phyloP scores from a whole-genome alignment of 768 basidiomycete genomes.

The Calvatia gigantea region DNA sequence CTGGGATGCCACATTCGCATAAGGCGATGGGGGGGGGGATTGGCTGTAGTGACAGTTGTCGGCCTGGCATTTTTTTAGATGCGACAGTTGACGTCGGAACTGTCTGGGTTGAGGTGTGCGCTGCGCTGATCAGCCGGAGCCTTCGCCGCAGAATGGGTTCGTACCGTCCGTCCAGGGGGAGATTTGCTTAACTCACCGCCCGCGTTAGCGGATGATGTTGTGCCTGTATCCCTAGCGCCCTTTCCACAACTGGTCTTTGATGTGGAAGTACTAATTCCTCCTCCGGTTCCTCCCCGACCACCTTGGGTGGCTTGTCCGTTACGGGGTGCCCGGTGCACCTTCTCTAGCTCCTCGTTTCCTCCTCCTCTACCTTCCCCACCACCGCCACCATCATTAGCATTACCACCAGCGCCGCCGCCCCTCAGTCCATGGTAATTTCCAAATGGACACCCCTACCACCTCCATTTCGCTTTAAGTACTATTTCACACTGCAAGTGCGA shows the following conservation, averaged over 20 bases:
- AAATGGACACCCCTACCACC: conserved; percentile 12
- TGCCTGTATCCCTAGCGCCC: conserved; percentile 13
- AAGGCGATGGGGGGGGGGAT: too few species aligned
- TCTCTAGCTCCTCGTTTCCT: conserved; percentile 28
- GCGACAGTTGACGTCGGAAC: too few species aligned
- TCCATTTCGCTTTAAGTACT: conserved; percentile 42
- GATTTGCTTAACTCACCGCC: conserved; percentile 3
- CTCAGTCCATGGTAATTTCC: conserved; percentile 14
- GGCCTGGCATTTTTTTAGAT: too few species aligned
- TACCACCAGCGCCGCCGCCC: conserved; percentile 34
- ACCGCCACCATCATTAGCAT: conserved; percentile 33
- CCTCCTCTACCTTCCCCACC: conserved; percentile 31
- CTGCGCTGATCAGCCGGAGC: too few species aligned
- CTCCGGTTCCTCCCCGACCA: conserved; percentile 28
- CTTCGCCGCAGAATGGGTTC: too few species aligned
- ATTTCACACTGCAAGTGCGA: conserved; percentile 58
- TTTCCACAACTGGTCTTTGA: conserved; percentile 22
- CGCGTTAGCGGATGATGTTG: neutral
- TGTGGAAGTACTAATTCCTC: conserved; percentile 25
- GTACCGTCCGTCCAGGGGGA: too few species aligned
- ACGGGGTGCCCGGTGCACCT: too few species aligned
- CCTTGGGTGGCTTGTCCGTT: conserved; percentile 31
- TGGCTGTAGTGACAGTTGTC: too few species aligned
- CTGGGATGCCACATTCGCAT: conserved; percentile 57
- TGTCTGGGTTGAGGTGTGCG: too few species aligned